Percentiles rank a stretch among this genome's conserved stretches.
Evolutionary conservation across 2,329 filamentous ascomycete species (phyloP).

Genomic region (Sclerotinia borealis): DNA sequence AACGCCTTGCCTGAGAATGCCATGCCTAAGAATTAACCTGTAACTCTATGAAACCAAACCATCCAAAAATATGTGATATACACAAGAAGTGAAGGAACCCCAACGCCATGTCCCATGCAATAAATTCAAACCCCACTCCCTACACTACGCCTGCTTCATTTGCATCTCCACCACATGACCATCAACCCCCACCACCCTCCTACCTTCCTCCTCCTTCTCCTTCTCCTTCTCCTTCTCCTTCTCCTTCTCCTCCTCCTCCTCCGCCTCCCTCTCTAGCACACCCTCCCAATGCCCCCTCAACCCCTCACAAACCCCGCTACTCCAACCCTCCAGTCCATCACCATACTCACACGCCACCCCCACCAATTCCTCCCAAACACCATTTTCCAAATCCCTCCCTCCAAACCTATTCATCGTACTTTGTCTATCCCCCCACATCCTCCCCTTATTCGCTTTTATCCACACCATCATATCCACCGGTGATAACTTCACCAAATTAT

Average conservation of each 20-base stretch:
- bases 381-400: constrained; percentile 6
- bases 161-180: background rate
- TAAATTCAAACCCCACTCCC: background rate
- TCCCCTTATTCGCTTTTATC: background rate
- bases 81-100: background rate
- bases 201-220: background rate
- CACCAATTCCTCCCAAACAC: constrained; percentile 9
- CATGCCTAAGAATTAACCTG: no score
- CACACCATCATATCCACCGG: constrained; percentile 1
- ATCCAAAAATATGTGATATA: background rate
- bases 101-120: background rate
- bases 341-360: constrained; percentile 4
- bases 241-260: background rate
- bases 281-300: background rate
- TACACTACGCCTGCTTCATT: background rate
- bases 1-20: no score
- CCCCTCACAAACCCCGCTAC: background rate
- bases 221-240: background rate
- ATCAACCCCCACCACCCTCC: background rate
- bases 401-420: background rate
- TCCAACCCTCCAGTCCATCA: background rate
- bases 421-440: constrained; percentile 9
- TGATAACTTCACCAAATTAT: constrained; percentile 8
- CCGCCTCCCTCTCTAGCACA: background rate
- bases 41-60: background rate